Evolutionary conservation across 352 stramenopile species (phyloP).

Genomic region (Globisporangium nodosum): DNA sequence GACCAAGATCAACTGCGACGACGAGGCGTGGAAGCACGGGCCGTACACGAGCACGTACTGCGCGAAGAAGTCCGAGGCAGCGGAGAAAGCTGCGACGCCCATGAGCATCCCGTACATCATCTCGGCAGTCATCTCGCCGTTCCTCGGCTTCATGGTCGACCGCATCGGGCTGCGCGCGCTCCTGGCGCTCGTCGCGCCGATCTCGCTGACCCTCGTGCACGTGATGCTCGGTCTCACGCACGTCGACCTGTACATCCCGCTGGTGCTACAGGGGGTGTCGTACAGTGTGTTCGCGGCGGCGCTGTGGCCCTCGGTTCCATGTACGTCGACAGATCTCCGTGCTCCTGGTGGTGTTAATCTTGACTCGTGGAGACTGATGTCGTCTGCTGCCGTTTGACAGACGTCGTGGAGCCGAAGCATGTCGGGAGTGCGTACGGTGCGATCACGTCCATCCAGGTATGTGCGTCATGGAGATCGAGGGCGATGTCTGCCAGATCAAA

Average conservation of each 20-base stretch:
- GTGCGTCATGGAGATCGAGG: neutral
- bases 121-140: conserved; percentile 85
- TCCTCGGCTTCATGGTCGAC: conserved; percentile 90
- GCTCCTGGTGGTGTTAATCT: neutral
- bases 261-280: conserved; percentile 88
- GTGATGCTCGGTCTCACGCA: conserved; percentile 74
- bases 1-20: conserved; percentile 78
- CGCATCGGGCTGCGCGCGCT: conserved; percentile 81
- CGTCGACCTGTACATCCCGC: conserved; percentile 72
- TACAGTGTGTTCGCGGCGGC: conserved; percentile 92
- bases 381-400: conserved; percentile 13
- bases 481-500: neutral
- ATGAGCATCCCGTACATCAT: conserved; percentile 95
- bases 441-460: conserved; percentile 91
- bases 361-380: neutral
- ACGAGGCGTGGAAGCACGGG: conserved; percentile 66
- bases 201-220: conserved; percentile 86
- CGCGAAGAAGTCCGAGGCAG: conserved; percentile 53
- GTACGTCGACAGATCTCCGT: conserved; percentile 16
- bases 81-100: conserved; percentile 63
- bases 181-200: conserved; percentile 73
- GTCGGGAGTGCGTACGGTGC: conserved; percentile 91
- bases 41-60: conserved; percentile 60
- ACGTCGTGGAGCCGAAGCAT: conserved; percentile 85
- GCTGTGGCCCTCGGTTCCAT: conserved; percentile 90